Evolutionary conservation across 495 filamentous ascomycete species (phyloP), one percentile per base, ranked within the genome.

Genomic region (Trichoderma orchidacearum): DNA sequence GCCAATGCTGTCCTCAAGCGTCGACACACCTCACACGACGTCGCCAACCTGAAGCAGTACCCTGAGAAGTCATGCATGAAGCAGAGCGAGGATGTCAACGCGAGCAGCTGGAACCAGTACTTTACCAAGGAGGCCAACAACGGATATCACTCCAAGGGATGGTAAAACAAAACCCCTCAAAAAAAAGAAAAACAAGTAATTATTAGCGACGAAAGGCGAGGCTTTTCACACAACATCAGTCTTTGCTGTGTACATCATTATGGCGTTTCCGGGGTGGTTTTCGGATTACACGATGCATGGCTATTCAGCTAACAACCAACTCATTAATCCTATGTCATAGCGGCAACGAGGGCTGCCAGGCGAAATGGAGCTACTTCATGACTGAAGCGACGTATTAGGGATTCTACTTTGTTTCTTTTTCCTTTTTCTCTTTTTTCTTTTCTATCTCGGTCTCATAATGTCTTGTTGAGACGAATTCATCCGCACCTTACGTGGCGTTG

Each of bases 1-100:
- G 85, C 86, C 56, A 87, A 86, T 58, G 90, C 92, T 5, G 89
- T 91, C 56, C 74, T 95, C 58, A 95, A 96, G 74, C 82, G 94
- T 34, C 76, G 89, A 59, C 93, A 96, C 66, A 97, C 93, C 5
- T 84, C 93, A 9, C 87, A 93, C 59, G 89, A 95, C 61, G 78
- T 95, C 56, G 85, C 86, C 48, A 89, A 90, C 64, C 76, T 95
- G 8, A 81, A 86, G 65, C 82, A 90, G 57, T 89, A 86, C 59
- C 90, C 89, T 0, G 78, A 80, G 60, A 66, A 60, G 60, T 66
- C 71, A 3, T 74, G 69, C 63, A 74, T 81, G 72, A 70, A 66
- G 63, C 70, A 70, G 60, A 65, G 75, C 58, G 71, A 67, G 36
- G 72, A 75, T 35, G 58, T 61, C 38, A 66, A 73, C 58, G 62